Percentiles rank a stretch among this genome's conserved stretches.
These are phyloP conservation scores for Coemansia sp. DNA, from an alignment of 192 early-diverging fungal species.

Conservation along the genomic window DNA sequence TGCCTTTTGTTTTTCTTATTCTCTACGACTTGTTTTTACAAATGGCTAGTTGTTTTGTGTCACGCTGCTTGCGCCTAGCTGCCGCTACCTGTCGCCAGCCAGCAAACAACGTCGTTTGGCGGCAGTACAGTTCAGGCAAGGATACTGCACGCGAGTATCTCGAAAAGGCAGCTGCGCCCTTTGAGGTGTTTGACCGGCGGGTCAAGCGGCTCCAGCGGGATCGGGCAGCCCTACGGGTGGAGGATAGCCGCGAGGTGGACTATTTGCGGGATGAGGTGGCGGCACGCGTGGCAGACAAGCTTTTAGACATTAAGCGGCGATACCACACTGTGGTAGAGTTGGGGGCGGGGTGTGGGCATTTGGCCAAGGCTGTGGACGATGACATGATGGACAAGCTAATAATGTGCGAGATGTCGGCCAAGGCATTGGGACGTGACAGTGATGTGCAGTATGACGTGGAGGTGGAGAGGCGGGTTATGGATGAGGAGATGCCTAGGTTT, in stretches of 20 bases:
- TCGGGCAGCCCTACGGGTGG: constrained; percentile 56
- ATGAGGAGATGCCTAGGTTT: constrained; percentile 82
- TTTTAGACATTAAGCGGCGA: constrained; percentile 88
- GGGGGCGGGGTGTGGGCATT: constrained; percentile 82
- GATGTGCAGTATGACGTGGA: constrained; percentile 55
- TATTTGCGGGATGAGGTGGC: constrained; percentile 93
- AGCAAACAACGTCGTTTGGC: no score
- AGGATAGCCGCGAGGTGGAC: constrained; percentile 66
- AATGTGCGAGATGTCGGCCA: constrained; percentile 78
- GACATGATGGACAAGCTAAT: constrained; percentile 79
- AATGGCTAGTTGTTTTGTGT: no score
- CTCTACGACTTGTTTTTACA: no score
- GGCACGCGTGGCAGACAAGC: constrained; percentile 74
- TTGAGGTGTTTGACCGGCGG: constrained; percentile 73
- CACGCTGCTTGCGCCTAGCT: no score
- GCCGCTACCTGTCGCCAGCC: no score
- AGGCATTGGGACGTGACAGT: constrained; percentile 46
- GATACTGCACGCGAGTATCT: constrained; percentile 41
- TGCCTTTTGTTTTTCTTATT: no score
- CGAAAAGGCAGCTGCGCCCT: constrained; percentile 33
- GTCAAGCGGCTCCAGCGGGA: constrained; percentile 75
- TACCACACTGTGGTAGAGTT: constrained; percentile 83
- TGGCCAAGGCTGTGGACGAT: constrained; percentile 72
- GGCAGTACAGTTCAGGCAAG: constrained; percentile 15
- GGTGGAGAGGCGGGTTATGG: constrained; percentile 69